Conservation (phyloP, 352 stramenopile genomes). For the Phytophthora pistaciae region DNA sequence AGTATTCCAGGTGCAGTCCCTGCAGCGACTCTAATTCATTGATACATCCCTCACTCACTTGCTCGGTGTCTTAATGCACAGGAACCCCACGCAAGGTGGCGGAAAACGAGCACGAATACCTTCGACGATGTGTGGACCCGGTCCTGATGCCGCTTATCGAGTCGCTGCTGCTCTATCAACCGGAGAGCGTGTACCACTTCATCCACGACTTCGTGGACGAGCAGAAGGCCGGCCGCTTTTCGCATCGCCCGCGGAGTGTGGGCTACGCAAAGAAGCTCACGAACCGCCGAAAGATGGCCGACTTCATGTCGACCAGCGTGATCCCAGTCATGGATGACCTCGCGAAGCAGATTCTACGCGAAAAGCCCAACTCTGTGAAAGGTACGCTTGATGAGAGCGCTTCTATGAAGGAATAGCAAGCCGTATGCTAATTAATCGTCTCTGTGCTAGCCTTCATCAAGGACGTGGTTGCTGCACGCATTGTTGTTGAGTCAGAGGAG, state of each 20-base stretch:
- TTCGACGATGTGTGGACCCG: slow-evolving; percentile 77
- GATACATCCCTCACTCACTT: background rate
- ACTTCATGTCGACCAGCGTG: slow-evolving; percentile 87
- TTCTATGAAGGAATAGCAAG: background rate
- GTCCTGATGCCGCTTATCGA: slow-evolving; percentile 88
- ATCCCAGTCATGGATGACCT: slow-evolving; percentile 89
- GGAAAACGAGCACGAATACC: slow-evolving; percentile 83
- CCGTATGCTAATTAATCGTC: background rate
- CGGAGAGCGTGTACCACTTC: slow-evolving; percentile 84
- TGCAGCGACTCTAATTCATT: background rate
- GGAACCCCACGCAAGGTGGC: slow-evolving; percentile 34
- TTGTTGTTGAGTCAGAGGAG: slow-evolving; percentile 45
- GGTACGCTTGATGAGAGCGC: slow-evolving; percentile 32
- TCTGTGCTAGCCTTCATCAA: slow-evolving; percentile 59
- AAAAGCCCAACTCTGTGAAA: slow-evolving; percentile 72
- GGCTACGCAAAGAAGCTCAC: slow-evolving; percentile 78
- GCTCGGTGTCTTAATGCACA: slow-evolving; percentile 1
- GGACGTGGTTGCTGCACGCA: slow-evolving; percentile 62
- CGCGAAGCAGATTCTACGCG: slow-evolving; percentile 78
- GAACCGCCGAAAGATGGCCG: slow-evolving; percentile 79
- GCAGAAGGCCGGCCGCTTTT: slow-evolving; percentile 54
- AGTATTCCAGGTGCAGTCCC: slow-evolving; percentile 18
- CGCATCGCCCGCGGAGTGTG: slow-evolving; percentile 27
- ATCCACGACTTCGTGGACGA: slow-evolving; percentile 84
- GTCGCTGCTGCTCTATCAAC: slow-evolving; percentile 81